Base-by-base conservation (phyloP, 441 rosid genomes). In the Melastoma candidum region DNA sequence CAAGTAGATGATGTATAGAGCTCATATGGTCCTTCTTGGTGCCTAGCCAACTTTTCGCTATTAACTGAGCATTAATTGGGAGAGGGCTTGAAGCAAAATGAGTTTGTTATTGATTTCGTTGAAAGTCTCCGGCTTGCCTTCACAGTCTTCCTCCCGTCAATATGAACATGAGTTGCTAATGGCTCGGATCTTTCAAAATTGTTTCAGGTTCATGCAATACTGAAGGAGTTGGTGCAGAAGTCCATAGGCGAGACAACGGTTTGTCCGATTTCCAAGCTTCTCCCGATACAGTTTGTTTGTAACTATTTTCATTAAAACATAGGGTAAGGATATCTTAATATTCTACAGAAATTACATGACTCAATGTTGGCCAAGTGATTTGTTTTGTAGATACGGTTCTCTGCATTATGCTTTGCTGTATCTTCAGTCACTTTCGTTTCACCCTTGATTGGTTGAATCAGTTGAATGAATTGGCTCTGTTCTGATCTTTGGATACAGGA, bases 171-270 rank as follows among this genome's bases (percentile, higher is more conserved):
- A 4, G 6, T 36, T 9, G 7, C 8, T 36, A 36, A 36, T 4
- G 6, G 41, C 41, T 9, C 8, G 41, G 8, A 36, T 32, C 24
- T 44, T 14, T 62, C 12, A 43, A 26, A 48, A 25, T 29, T 54
- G 25, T 11, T 43, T 39, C 74, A 84, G 93, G 83, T 84, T 64
- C 95, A 90, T 60, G 64, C 84, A 51, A 73, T 90, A 63, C 73
- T 90, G 68, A 90, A 90, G 71, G 97, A 84, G 44, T 71, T 90
- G 66, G 81, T 80, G 69, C 88, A 84, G 26, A 86, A 82, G 73
- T 78, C 95, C 29, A 63, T 88, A 9, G 44, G 76, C 17, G 85
- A 75, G 70, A 81, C 90, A 51, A 29, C 53, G 65, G 95, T 56
- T 81, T 80, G 84, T 56, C 47, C 66, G 22, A 70, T 32, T 12